Evolutionary conservation across 2,329 filamentous ascomycete genomes (phyloP).

Genomic region (Endoconidiophora polonica): DNA sequence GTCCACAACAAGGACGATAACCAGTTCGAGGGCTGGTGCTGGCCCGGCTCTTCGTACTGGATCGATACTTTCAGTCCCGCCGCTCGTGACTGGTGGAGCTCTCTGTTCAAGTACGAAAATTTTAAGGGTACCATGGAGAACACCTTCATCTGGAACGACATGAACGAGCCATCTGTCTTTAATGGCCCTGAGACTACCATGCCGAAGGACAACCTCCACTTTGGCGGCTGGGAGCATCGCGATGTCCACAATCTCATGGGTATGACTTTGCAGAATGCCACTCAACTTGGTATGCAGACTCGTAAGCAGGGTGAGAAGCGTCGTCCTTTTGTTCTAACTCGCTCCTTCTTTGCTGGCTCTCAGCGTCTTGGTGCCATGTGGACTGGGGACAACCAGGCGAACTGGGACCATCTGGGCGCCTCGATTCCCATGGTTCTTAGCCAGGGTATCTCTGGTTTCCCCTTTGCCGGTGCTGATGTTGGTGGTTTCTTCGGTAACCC

Average conservation of each 20-base stretch:
- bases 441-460: slow-evolving; percentile 82
- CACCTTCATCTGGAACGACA: slow-evolving; percentile 96
- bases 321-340: slow-evolving; percentile 82
- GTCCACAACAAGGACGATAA: slow-evolving; percentile 81
- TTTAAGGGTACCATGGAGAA: slow-evolving; percentile 81
- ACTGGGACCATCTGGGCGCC: slow-evolving; percentile 78
- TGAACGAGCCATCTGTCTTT: slow-evolving; percentile 98
- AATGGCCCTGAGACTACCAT: slow-evolving; percentile 97
- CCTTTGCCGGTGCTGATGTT: slow-evolving; percentile 88
- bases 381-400: slow-evolving; percentile 94
- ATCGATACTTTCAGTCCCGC: slow-evolving; percentile 91
- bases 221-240: slow-evolving; percentile 86
- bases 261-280: slow-evolving; percentile 89
- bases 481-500: slow-evolving; percentile 98
- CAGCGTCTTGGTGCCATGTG: slow-evolving; percentile 92
- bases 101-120: slow-evolving; percentile 68
- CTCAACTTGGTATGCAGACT: slow-evolving; percentile 65
- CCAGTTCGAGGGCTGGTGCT: slow-evolving; percentile 94
- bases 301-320: slow-evolving; percentile 74
- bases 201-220: slow-evolving; percentile 94
- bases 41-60: slow-evolving; percentile 95
- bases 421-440: slow-evolving; percentile 87
- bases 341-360: slow-evolving; percentile 80
- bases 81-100: slow-evolving; percentile 78
- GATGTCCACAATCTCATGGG: slow-evolving; percentile 94